These are phyloP conservation scores for Aspergillus alliaceus DNA, from an alignment of 2,329 filamentous ascomycete genomes.

Conservation along the genomic window DNA sequence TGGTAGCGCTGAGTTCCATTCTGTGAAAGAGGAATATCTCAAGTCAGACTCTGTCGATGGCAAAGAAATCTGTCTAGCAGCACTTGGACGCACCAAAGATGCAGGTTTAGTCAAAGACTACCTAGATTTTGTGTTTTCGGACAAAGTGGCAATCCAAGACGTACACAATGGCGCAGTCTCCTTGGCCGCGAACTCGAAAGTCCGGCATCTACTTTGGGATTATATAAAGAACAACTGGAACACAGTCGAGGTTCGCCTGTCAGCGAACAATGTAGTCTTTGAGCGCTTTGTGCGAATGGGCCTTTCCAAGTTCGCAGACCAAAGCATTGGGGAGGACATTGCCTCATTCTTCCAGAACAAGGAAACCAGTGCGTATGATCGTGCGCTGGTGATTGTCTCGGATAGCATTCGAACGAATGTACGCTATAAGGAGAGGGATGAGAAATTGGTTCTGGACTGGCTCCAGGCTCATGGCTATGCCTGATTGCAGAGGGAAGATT, in stretches of 20 bases:
- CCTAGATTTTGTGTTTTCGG: conserved; percentile 75
- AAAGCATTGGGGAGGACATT: conserved; percentile 71
- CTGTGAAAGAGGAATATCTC: conserved; percentile 81
- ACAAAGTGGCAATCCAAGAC: conserved; percentile 81
- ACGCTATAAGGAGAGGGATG: conserved; percentile 77
- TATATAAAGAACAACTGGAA: conserved; percentile 85
- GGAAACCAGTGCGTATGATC: conserved; percentile 82
- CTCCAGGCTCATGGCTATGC: conserved; percentile 63
- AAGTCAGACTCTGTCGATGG: conserved; percentile 83
- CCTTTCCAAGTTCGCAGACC: conserved; percentile 75
- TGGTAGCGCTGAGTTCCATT: conserved; percentile 66
- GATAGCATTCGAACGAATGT: conserved; percentile 84
- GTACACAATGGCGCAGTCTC: conserved; percentile 77
- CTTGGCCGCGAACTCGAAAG: conserved; percentile 70
- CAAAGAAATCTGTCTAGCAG: conserved; percentile 78
- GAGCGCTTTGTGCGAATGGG: conserved; percentile 83
- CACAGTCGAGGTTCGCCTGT: conserved; percentile 68
- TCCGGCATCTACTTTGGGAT: conserved; percentile 76
- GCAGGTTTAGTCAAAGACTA: conserved; percentile 65
- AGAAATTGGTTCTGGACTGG: conserved; percentile 74
- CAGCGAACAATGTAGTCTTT: conserved; percentile 78
- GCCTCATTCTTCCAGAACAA: conserved; percentile 80
- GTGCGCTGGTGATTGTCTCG: conserved; percentile 78
- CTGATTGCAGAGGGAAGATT: conserved; percentile 27
- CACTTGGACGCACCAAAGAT: conserved; percentile 73